Evolutionary conservation across 2,329 filamentous ascomycete species (phyloP).

Genomic region (Nothopassalora personata): DNA sequence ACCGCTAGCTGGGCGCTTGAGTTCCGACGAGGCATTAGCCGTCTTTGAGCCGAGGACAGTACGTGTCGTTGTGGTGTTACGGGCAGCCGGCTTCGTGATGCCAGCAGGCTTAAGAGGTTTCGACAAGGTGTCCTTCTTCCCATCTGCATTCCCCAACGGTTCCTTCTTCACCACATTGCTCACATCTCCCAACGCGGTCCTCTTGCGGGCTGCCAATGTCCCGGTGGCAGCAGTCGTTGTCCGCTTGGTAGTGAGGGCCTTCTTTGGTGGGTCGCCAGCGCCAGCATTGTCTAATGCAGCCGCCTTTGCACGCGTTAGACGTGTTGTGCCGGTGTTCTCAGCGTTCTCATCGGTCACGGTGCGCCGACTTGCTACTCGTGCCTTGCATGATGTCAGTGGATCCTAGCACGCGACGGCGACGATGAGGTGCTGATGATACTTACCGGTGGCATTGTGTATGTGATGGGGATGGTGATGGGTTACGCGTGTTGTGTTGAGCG

Average conservation of each 20-base stretch:
- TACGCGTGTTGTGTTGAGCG: slow-evolving; percentile 14
- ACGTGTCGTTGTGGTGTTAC: slow-evolving; percentile 51
- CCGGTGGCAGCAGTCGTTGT: slow-evolving; percentile 40
- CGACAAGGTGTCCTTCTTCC: slow-evolving; percentile 42
- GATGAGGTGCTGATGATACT: slow-evolving; percentile 14
- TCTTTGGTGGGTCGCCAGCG: slow-evolving; percentile 57
- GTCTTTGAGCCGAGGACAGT: slow-evolving; percentile 63
- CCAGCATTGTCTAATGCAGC: slow-evolving; percentile 55
- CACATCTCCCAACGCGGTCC: slow-evolving; percentile 83
- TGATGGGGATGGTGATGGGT: slow-evolving; percentile 5
- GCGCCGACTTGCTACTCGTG: slow-evolving; percentile 64
- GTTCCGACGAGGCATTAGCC: slow-evolving; percentile 56
- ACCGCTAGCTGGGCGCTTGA: slow-evolving; percentile 69
- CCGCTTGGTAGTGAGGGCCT: slow-evolving; percentile 42
- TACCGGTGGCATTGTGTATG: slow-evolving; percentile 36
- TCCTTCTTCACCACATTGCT: slow-evolving; percentile 89
- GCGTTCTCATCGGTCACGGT: slow-evolving; percentile 88
- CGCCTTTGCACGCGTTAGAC: slow-evolving; percentile 88
- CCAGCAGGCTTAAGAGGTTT: slow-evolving; percentile 72
- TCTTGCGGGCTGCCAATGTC: slow-evolving; percentile 53
- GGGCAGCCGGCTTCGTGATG: slow-evolving; percentile 63
- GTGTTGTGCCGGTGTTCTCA: slow-evolving; percentile 64
- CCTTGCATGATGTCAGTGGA: slow-evolving; percentile 48
- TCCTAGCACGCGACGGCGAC: slow-evolving; percentile 11
- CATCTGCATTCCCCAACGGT: slow-evolving; percentile 54